Conservation (phyloP, 2,329 filamentous ascomycete genomes). For the Pseudogymnoascus sp. region DNA sequence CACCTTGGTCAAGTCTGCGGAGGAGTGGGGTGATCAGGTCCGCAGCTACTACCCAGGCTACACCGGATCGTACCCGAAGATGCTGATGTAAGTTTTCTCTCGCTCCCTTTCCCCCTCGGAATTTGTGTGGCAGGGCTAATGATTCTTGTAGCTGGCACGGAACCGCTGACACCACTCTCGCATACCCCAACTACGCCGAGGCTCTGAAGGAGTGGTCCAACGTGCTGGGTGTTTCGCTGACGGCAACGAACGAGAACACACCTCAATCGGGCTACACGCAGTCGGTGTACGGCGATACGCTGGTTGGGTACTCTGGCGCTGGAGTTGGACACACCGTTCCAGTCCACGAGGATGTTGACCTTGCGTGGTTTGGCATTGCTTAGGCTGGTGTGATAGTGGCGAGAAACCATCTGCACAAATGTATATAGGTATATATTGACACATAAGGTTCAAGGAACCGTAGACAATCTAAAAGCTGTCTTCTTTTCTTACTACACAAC, state of each 20-base stretch:
- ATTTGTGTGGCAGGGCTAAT: background rate
- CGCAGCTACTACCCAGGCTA: slow-evolving; percentile 33
- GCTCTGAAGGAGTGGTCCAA: slow-evolving; percentile 41
- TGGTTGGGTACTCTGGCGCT: slow-evolving; percentile 27
- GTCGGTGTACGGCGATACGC: slow-evolving; percentile 28
- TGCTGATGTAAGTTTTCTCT: slow-evolving; percentile 25
- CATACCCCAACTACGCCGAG: slow-evolving; percentile 35
- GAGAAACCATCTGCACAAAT: background rate
- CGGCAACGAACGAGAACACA: slow-evolving; percentile 19
- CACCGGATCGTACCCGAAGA: slow-evolving; percentile 33
- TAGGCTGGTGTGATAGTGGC: background rate
- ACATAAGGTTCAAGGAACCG: background rate
- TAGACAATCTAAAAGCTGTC: background rate
- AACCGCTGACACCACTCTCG: slow-evolving; percentile 32
- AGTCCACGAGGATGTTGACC: slow-evolving; percentile 25
- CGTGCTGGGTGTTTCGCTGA: slow-evolving; percentile 31
- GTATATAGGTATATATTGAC: background rate
- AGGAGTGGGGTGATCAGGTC: slow-evolving; percentile 43
- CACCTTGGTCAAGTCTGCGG: slow-evolving; percentile 25
- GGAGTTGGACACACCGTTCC: slow-evolving; percentile 30
- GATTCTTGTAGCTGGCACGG: slow-evolving; percentile 29
- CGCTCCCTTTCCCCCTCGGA: background rate
- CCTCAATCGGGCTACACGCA: slow-evolving; percentile 28
- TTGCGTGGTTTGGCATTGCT: slow-evolving; percentile 20
- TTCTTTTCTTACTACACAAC: background rate